Base-by-base conservation (phyloP, 805 yeast species). In the Saturnispora halmiae region DNA sequence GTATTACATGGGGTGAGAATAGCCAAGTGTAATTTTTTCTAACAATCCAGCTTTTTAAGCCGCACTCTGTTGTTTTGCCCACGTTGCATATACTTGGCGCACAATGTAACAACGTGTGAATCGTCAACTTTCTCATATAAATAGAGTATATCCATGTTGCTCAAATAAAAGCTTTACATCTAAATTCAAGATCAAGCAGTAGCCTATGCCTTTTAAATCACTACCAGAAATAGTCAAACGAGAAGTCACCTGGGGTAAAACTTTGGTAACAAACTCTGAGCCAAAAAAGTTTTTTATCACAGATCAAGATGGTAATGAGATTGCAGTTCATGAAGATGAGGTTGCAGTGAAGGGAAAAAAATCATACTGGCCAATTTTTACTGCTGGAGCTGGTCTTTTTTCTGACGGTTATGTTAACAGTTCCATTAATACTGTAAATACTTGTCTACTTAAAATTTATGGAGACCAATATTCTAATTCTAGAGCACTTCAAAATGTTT, bases 351-450 rank as follows among this genome's bases (percentile, higher is more conserved):
- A 43, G 10, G 59, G 49, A 18, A 40, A 48, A 13, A 57, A 48
- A 26, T 46, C 55, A 6, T 54, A 62, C 49, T 73, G 86, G 81
- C 78, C 92, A 5, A 77, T 83, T 37, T 67, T 82, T 46, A 79
- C 85, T 11, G 79, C 95, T 1, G 96, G 96, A 47, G 92, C 95
- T 0, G 96, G 96, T 41, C 69, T 88, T 34, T 87, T 88, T 62
- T 80, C 94, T 28, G 97, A 90, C 62, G 96, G 96, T 40, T 88
- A 87, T 58, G 81, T 85, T 46, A 87, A 87, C 59, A 85, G 84
- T 63, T 78, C 92, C 40, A 82, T 85, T 43, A 73, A 84, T 44
- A 72, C 92, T 8, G 94, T 81, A 14, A 70, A 79, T 27, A 76
- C 88, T 14, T 78, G 88, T 65, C 67, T 88, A 47, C 58, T 70